Percentiles rank a stretch among this genome's conserved stretches.
Evolutionary conservation across 1,284 basidiomycete genomes (phyloP).

Genomic region (Boletus sp.): DNA sequence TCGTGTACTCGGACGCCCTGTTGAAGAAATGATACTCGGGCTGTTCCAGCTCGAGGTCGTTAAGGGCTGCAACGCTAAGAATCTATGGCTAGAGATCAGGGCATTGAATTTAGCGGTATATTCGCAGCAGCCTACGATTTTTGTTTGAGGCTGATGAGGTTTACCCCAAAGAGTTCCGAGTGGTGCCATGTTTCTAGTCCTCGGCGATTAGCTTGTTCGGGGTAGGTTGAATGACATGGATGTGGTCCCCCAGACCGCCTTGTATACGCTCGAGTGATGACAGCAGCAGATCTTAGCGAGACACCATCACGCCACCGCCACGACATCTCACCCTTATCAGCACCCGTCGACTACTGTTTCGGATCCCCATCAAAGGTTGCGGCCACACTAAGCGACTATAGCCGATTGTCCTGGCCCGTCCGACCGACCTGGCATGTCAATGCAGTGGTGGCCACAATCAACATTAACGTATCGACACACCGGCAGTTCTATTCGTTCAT

Average conservation of each 20-base stretch:
- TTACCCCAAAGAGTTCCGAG: constrained; percentile 12
- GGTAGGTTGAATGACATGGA: not conserved
- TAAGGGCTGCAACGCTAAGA: constrained; percentile 15
- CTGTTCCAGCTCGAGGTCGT: constrained; percentile 13
- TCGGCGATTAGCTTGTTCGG: not conserved
- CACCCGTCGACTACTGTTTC: too few relatives aligned
- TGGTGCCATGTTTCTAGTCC: constrained; percentile 5
- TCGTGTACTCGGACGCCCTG: constrained; percentile 45
- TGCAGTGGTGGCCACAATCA: too few relatives aligned
- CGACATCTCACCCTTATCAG: too few relatives aligned
- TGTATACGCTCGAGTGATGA: not conserved
- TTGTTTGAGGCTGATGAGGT: constrained; percentile 7
- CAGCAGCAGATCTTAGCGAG: too few relatives aligned
- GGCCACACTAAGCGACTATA: too few relatives aligned
- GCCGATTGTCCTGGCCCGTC: too few relatives aligned
- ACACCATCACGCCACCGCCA: too few relatives aligned
- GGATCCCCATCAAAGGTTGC: too few relatives aligned
- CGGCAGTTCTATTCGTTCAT: too few relatives aligned
- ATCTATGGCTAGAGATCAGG: constrained; percentile 1
- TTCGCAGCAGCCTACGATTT: not conserved
- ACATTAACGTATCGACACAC: too few relatives aligned
- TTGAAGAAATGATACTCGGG: constrained; percentile 31
- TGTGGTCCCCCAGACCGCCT: not conserved
- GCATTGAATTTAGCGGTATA: too few relatives aligned
- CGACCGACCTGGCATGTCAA: too few relatives aligned